Evolutionary conservation across 345 rosid genomes (phyloP).

Genomic region (Eucalyptus coolabah): DNA sequence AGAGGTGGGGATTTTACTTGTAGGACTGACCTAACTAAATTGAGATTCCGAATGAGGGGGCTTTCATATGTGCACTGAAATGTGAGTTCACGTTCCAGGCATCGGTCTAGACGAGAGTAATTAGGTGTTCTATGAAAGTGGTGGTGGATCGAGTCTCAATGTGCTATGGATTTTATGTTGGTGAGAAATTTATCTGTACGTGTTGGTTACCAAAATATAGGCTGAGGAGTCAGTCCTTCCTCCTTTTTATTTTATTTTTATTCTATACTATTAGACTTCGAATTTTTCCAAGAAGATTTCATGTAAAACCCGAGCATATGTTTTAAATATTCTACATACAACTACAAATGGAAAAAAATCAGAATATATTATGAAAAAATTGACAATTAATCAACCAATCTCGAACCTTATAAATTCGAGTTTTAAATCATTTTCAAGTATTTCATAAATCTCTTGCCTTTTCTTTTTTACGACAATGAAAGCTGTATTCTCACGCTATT

Average conservation of each 20-base stretch:
- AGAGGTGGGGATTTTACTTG: neutral
- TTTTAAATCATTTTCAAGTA: neutral
- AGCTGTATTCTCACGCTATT: neutral
- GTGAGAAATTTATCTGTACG: accelerated
- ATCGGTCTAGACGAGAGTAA: neutral
- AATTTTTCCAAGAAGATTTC: neutral
- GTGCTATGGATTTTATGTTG: neutral
- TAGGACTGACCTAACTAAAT: neutral
- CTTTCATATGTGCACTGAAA: neutral
- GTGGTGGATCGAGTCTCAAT: neutral
- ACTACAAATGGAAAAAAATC: neutral
- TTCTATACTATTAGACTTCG: neutral
- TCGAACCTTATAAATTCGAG: neutral
- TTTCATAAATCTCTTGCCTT: neutral
- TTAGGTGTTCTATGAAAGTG: neutral
- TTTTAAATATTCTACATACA: neutral
- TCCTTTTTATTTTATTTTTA: too few species aligned
- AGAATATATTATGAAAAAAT: neutral
- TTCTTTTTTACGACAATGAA: neutral
- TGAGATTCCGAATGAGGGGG: neutral
- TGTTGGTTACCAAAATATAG: neutral
- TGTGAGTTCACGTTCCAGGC: neutral
- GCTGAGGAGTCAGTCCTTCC: accelerated
- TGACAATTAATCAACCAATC: neutral
- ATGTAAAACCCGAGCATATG: neutral